Conservation (phyloP, 1,139 yeast genomes). For the Geotrichum australiense region DNA sequence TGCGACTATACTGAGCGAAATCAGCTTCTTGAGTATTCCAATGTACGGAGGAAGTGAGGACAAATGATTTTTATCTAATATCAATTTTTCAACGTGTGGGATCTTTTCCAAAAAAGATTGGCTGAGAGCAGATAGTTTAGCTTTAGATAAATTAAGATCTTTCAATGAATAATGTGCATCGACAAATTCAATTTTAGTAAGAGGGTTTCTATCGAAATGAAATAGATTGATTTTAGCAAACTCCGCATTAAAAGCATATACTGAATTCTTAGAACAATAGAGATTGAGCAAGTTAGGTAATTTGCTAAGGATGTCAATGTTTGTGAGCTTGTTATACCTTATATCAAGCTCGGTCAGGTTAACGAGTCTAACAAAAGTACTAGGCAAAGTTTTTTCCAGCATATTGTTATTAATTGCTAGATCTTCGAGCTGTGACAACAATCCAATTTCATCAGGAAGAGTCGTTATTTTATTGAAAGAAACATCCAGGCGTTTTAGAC, state of each 20-base stretch:
- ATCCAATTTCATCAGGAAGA: conserved; percentile 56
- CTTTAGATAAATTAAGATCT: conserved; percentile 69
- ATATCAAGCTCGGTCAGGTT: conserved; percentile 71
- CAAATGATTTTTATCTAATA: conserved; percentile 76
- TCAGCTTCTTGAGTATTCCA: conserved; percentile 50
- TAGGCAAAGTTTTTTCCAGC: conserved; percentile 50
- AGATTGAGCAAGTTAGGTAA: conserved; percentile 65
- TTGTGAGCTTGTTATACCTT: conserved; percentile 61
- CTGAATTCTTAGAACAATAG: conserved; percentile 69
- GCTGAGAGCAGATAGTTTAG: conserved; percentile 70
- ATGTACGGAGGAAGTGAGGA: conserved; percentile 69
- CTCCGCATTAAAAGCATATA: conserved; percentile 58
- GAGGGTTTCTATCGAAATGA: conserved; percentile 67
- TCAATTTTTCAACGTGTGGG: conserved; percentile 64
- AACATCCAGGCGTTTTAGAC: conserved; percentile 62
- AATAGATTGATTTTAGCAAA: conserved; percentile 31
- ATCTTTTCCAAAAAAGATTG: conserved; percentile 54
- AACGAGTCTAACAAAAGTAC: conserved; percentile 44
- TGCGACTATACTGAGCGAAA: conserved; percentile 60
- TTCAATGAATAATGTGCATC: conserved; percentile 53
- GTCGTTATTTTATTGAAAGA: conserved; percentile 67
- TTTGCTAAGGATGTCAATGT: conserved; percentile 57
- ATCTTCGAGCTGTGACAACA: conserved; percentile 53
- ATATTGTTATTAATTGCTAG: conserved; percentile 71
- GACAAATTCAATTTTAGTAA: conserved; percentile 65